Conservation (phyloP, 306 rosid genomes). For the Inga laurina region DNA sequence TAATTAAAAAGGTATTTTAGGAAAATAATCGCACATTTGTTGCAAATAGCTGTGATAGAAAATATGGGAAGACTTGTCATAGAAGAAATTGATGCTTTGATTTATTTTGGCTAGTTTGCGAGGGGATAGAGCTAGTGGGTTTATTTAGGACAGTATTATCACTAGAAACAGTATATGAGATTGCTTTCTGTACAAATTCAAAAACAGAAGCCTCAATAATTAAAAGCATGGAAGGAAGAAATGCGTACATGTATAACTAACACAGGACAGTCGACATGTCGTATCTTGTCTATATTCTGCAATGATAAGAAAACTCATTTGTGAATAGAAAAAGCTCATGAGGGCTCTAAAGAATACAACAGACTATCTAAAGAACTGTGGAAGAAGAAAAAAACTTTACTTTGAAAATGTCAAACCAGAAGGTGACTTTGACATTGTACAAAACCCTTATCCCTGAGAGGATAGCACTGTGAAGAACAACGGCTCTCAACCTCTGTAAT, state of each 20-base stretch:
- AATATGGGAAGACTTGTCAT: too few species aligned
- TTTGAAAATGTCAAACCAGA: conserved; percentile 81
- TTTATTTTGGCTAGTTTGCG: too few species aligned
- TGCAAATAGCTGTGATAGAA: neutral
- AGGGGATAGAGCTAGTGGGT: too few species aligned
- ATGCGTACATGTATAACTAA: conserved; percentile 70
- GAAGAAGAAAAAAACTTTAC: conserved; percentile 38
- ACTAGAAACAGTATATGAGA: neutral
- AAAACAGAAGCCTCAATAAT: neutral
- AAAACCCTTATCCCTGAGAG: conserved; percentile 74
- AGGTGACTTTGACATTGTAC: conserved; percentile 67
- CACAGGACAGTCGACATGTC: conserved; percentile 58
- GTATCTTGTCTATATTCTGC: conserved; percentile 83
- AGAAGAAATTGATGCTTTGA: too few species aligned
- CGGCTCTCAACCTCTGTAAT: conserved; percentile 54
- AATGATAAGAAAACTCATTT: conserved; percentile 16
- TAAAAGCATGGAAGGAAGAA: neutral
- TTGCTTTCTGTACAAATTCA: neutral
- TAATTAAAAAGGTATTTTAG: too few species aligned
- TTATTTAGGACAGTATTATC: neutral
- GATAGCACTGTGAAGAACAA: conserved; percentile 78
- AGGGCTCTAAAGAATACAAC: neutral
- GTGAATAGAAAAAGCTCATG: conserved; percentile 23
- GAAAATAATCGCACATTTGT: too few species aligned
- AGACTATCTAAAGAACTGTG: neutral